A percentile compares a stretch with the other conserved stretches of the same genome.
Evolutionary conservation across 495 filamentous ascomycete species (phyloP).

Genomic region (Penicillium argentinense): DNA sequence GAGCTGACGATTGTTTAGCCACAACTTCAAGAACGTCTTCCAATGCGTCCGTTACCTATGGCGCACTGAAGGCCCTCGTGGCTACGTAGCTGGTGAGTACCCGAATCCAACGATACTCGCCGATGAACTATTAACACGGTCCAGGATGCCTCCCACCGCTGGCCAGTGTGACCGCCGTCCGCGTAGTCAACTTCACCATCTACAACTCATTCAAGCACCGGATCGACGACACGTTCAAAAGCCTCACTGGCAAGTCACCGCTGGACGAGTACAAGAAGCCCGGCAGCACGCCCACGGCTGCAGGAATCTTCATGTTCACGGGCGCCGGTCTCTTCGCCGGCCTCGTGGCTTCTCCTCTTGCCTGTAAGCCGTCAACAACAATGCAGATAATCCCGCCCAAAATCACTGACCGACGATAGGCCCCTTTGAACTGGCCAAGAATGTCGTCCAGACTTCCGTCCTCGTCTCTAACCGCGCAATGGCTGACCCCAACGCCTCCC

Average conservation of each 20-base stretch:
- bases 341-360: conserved; percentile 75
- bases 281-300: conserved; percentile 66
- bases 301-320: conserved; percentile 72
- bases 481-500: conserved; percentile 52
- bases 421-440: conserved; percentile 91
- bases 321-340: conserved; percentile 78
- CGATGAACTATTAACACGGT: background rate
- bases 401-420: conserved; percentile 44
- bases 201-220: conserved; percentile 82
- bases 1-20: conserved; percentile 16
- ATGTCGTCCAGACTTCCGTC: conserved; percentile 88
- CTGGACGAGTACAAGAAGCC: conserved; percentile 67
- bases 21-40: conserved; percentile 43
- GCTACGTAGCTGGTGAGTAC: conserved; percentile 46
- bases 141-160: conserved; percentile 77
- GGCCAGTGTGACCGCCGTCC: conserved; percentile 82
- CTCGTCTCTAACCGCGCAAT: conserved; percentile 70
- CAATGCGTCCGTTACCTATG: conserved; percentile 46
- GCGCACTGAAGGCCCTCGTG: conserved; percentile 48
- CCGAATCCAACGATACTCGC: background rate
- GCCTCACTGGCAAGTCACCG: conserved; percentile 66
- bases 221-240: conserved; percentile 53
- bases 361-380: conserved; percentile 60
- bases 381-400: background rate
- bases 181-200: conserved; percentile 90